Conservation (phyloP, 2,329 filamentous ascomycete genomes). For the Xylariomycetidae sp. region DNA sequence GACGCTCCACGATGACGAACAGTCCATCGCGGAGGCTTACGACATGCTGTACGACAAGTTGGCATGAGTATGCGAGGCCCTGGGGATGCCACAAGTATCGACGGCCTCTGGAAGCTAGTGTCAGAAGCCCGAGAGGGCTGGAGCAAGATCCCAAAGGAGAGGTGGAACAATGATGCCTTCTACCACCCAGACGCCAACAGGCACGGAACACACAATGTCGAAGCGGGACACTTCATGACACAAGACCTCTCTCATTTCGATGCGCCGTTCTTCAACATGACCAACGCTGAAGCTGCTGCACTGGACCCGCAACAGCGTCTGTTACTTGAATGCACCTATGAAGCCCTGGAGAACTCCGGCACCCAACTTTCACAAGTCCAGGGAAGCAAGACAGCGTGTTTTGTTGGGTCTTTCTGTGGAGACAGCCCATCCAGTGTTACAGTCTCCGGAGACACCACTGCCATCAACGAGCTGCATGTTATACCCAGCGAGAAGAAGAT, state of each 20-base stretch:
- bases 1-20: not conserved
- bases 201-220: not conserved
- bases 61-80: not conserved
- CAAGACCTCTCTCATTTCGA: not conserved
- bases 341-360: not conserved
- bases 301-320: not conserved
- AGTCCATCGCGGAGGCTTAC: not conserved
- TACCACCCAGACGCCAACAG: not conserved
- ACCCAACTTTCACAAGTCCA: not conserved
- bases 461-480: conserved; percentile 3
- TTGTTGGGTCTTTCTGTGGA: conserved; percentile 6
- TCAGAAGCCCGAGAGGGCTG: not conserved
- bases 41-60: not conserved
- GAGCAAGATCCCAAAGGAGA: not conserved
- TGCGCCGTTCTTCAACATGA: not conserved
- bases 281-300: not conserved
- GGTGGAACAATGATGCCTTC: not conserved
- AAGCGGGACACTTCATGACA: not conserved
- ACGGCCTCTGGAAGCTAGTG: not conserved
- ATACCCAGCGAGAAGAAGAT: conserved; percentile 5
- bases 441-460: conserved; percentile 11
- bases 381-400: not conserved
- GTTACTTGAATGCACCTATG: not conserved
- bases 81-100: not conserved
- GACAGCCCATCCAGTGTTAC: too few relatives aligned